A percentile compares a stretch with the other conserved stretches of the same genome.
These are phyloP conservation scores for Mycena capillaripes DNA, from an alignment of 768 basidiomycete genomes.

Conservation along the genomic window DNA sequence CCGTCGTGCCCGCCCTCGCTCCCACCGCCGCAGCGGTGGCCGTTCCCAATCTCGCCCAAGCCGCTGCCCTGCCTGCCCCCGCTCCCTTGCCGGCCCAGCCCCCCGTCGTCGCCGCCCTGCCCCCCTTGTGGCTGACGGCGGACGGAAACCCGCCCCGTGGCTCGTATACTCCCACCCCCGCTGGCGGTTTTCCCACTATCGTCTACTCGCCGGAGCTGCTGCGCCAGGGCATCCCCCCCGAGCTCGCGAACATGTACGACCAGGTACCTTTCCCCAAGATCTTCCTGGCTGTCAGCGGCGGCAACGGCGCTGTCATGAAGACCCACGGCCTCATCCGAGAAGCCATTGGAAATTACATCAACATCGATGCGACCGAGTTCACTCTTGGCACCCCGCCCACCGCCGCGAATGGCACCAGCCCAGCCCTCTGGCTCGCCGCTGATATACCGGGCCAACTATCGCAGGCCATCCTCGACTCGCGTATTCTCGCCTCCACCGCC, in stretches of 20 bases:
- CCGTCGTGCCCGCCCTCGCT: too few relatives aligned
- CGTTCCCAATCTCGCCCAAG: background rate
- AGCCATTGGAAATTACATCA: background rate
- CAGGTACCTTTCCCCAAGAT: background rate
- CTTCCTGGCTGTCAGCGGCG: background rate
- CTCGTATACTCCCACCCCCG: background rate
- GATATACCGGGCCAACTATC: background rate
- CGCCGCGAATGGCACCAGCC: background rate
- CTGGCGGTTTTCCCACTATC: background rate
- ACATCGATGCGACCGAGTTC: background rate
- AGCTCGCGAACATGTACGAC: background rate
- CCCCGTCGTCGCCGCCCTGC: too few relatives aligned
- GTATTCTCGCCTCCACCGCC: background rate
- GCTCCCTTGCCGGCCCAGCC: too few relatives aligned
- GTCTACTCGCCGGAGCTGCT: background rate
- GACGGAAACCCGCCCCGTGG: background rate
- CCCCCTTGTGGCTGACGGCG: too few relatives aligned
- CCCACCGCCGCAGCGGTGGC: too few relatives aligned
- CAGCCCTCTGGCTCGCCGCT: background rate
- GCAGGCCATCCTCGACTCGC: background rate
- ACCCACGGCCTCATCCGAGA: background rate
- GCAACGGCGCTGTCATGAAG: background rate
- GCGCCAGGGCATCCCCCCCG: background rate
- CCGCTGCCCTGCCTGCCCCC: too few relatives aligned
- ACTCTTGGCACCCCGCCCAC: background rate